Evolutionary conservation across 192 early-diverging fungal genomes (phyloP).

Genomic region (Endogone sp.): DNA sequence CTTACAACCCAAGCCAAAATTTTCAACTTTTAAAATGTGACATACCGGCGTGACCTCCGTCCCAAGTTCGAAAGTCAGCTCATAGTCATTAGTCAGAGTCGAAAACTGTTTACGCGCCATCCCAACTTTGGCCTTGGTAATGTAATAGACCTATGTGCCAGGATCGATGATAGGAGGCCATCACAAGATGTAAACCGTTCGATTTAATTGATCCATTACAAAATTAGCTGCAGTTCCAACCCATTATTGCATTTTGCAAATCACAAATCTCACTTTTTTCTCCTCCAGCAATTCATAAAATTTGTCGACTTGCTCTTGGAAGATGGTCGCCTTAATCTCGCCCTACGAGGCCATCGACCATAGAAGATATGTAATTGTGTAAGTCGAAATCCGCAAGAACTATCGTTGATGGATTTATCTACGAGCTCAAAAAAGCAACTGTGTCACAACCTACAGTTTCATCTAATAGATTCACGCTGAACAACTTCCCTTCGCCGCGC

Average conservation of each 20-base stretch:
- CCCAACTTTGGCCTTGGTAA: conserved; percentile 78
- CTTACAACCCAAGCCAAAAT: no score
- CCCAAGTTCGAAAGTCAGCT: conserved; percentile 74
- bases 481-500: conserved; percentile 78
- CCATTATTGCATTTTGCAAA: background rate
- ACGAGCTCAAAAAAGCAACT: background rate
- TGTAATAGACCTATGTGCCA: conserved; percentile 58
- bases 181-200: no score
- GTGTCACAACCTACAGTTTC: conserved; percentile 59
- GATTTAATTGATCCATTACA: no score
- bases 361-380: no score
- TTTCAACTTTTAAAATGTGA: background rate
- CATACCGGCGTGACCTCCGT: conserved; percentile 57
- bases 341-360: conserved; percentile 57
- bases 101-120: conserved; percentile 83
- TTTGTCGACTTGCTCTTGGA: conserved; percentile 80
- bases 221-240: no score
- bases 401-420: background rate
- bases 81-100: conserved; percentile 87
- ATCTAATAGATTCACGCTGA: conserved; percentile 85
- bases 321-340: conserved; percentile 93
- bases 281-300: conserved; percentile 77
- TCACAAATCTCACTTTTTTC: conserved; percentile 43
- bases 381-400: no score
- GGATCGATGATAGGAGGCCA: background rate